These are phyloP conservation scores for Penicillium alfredii DNA, from an alignment of 495 filamentous ascomycete species.

Conservation along the genomic window DNA sequence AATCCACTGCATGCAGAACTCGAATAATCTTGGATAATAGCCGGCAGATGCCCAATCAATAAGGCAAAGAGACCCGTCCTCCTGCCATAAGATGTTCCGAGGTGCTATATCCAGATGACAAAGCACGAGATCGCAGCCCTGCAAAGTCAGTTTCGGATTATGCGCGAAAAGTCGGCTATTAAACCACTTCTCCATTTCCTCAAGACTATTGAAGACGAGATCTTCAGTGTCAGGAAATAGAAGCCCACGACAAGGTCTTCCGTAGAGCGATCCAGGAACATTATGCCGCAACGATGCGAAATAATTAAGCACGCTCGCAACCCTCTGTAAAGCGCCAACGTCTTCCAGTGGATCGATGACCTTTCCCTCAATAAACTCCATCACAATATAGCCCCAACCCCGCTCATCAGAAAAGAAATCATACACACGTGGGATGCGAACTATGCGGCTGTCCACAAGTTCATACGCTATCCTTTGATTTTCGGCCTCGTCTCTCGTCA, in stretches of 20 bases:
- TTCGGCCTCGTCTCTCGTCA: slow-evolving; percentile 24
- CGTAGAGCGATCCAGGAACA: slow-evolving; percentile 16
- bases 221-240: slow-evolving; percentile 16
- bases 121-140: slow-evolving; percentile 15
- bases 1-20: slow-evolving; percentile 21
- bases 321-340: slow-evolving; percentile 8
- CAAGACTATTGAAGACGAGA: slow-evolving; percentile 10
- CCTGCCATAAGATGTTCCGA: slow-evolving; percentile 21
- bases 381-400: slow-evolving; percentile 27
- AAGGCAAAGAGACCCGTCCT: slow-evolving; percentile 19
- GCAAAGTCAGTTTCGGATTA: slow-evolving; percentile 12
- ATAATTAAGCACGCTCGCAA: slow-evolving; percentile 19
- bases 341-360: slow-evolving; percentile 19
- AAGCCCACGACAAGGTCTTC: slow-evolving; percentile 17
- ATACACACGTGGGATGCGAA: slow-evolving; percentile 28
- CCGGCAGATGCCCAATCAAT: slow-evolving; percentile 26
- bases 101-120: slow-evolving; percentile 25
- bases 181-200: slow-evolving; percentile 20
- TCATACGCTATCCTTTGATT: slow-evolving; percentile 26
- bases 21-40: slow-evolving; percentile 25
- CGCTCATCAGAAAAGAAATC: slow-evolving; percentile 20
- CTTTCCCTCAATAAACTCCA: slow-evolving; percentile 29
- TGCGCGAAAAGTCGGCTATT: slow-evolving; percentile 18
- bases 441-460: slow-evolving; percentile 21
- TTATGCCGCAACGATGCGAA: slow-evolving; percentile 14